Base-by-base conservation (phyloP, 495 filamentous ascomycete genomes). In the Penicillium ochrochloron region DNA sequence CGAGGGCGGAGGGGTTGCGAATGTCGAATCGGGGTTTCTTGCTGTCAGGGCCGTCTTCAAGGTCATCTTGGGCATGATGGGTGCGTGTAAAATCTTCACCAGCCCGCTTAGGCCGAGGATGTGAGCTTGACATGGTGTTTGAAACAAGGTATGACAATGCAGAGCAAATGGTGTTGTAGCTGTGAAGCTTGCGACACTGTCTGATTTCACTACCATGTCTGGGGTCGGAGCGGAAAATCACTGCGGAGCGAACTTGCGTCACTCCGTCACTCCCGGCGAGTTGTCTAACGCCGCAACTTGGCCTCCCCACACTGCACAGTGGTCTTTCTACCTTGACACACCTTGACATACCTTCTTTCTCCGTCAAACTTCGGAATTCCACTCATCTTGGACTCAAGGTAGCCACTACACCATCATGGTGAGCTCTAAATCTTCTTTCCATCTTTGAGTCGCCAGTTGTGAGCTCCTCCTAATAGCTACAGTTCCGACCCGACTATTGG, bases 1-100 rank as follows among this genome's bases (percentile, higher is more conserved):
- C 93, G 0, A 99, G 86, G 0, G 92, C 90, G 23, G 92, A 96
- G 1, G 95, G 95, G 72, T 98, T 98, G 66, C 96, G 91, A 27
- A 93, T 80, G 75, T 98, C 96, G 80, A 99, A 99, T 73, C 92
- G 92, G 31, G 93, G 90, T 75, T 94, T 96, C 71, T 97, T 97
- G 57, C 84, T 76, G 2, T 82, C 68, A 31, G 81, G 75, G 31
- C 77, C 31, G 5, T 33, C 76, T 60, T 84, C 82, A 15, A 78
- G 76, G 41, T 82, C 81, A 59, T 88, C 83, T 60, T 66, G 59
- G 27, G 78, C 78, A 63, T 92, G 87, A 70, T 93, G 88, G 21
- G 84, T 83, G 64, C 92, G 87, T 50, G 90, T 82, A 69, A 91
- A 95, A 68, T 88, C 86, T 75, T 96, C 93, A 59, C 87, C 90